Conservation (phyloP, 192 early-diverging fungal genomes). For the Rhizophagus clarus region DNA sequence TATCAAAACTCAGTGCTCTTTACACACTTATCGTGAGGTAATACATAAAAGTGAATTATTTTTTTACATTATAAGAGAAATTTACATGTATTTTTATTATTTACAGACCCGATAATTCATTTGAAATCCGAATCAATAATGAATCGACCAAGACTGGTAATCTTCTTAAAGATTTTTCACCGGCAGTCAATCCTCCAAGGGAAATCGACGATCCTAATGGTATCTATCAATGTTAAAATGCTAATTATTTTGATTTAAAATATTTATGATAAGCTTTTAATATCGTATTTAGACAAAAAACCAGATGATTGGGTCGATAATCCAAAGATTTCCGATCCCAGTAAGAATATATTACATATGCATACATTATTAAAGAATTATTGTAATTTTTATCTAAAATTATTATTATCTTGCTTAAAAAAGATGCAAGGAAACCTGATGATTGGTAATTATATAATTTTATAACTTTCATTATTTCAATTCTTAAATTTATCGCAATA, state of each 20-base stretch:
- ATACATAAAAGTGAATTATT: not conserved
- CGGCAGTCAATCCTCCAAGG: constrained; percentile 87
- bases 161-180: constrained; percentile 77
- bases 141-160: constrained; percentile 64
- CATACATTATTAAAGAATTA: not conserved
- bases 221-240: constrained; percentile 32
- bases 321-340: constrained; percentile 79
- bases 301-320: constrained; percentile 88
- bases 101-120: constrained; percentile 73
- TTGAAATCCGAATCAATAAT: constrained; percentile 77
- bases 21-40: constrained; percentile 82
- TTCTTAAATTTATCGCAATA: not conserved
- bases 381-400: not conserved
- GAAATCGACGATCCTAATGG: constrained; percentile 72
- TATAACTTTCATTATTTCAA: not conserved
- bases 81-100: not conserved
- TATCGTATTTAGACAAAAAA: constrained; percentile 63
- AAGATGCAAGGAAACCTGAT: constrained; percentile 42
- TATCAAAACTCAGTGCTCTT: constrained; percentile 66
- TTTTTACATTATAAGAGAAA: no score
- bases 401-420: no score
- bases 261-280: constrained; percentile 46
- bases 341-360: no score
- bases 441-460: constrained; percentile 38
- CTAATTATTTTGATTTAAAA: constrained; percentile 27